Evolutionary conservation across 1,284 basidiomycete species (phyloP).

Genomic region (Ceratorhiza oryzae-sativae): DNA sequence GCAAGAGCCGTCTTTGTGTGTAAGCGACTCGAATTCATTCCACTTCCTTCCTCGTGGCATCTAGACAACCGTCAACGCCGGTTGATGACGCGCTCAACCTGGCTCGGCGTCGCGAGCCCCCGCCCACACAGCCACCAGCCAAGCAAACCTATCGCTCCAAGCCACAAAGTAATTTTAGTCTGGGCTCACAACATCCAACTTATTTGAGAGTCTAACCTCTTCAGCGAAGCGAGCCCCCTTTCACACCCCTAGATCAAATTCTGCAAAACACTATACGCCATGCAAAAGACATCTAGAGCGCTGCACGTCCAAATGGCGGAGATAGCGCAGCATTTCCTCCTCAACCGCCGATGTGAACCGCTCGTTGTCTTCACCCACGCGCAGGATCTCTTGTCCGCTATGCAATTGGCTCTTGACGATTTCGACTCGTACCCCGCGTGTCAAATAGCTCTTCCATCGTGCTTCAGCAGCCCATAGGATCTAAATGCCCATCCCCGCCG

Average conservation of each 20-base stretch:
- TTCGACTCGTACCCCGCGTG: slow-evolving; percentile 12
- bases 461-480: slow-evolving; percentile 11
- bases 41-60: too few relatives aligned
- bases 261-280: not conserved
- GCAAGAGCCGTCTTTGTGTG: not conserved
- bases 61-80: too few relatives aligned
- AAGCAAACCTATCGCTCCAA: not conserved
- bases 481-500: slow-evolving; percentile 27
- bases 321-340: slow-evolving; percentile 18
- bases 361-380: slow-evolving; percentile 17
- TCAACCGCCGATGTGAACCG: slow-evolving; percentile 32
- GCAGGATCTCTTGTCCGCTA: slow-evolving; percentile 4
- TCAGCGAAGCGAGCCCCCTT: not conserved
- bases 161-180: not conserved
- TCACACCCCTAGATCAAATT: not conserved
- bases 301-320: slow-evolving; percentile 23
- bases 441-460: slow-evolving; percentile 15
- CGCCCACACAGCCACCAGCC: not conserved
- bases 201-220: not conserved
- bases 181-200: too few relatives aligned
- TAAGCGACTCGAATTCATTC: too few relatives aligned
- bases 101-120: not conserved
- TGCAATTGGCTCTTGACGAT: slow-evolving; percentile 8
- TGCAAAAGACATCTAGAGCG: slow-evolving; percentile 15
- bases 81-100: not conserved